Evolutionary conservation across 139 green algal genomes (phyloP).

Genomic region (Volvox reticuliferus): DNA sequence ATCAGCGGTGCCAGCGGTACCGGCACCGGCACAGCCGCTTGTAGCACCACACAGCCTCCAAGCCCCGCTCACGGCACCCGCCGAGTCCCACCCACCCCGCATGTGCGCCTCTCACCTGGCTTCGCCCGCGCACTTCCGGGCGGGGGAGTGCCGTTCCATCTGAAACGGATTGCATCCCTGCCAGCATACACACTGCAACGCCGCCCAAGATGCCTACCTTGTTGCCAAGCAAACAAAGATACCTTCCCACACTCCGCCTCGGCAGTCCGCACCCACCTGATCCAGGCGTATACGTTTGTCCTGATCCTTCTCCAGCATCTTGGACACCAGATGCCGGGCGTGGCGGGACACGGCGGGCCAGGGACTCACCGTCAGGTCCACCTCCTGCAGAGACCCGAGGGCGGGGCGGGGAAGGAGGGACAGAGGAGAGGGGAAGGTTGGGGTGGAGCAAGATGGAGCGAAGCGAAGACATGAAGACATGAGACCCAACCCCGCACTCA

Average conservation of each 20-base stretch:
- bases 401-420: background rate
- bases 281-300: background rate
- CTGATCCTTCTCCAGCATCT: slow-evolving; percentile 37
- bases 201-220: too few relatives aligned
- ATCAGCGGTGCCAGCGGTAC: too few relatives aligned
- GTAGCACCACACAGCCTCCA: too few relatives aligned
- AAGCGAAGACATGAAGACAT: background rate
- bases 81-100: too few relatives aligned
- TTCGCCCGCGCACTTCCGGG: too few relatives aligned
- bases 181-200: too few relatives aligned
- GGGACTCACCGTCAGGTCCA: slow-evolving; percentile 2
- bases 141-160: too few relatives aligned
- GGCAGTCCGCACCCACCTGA: background rate
- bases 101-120: too few relatives aligned
- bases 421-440: background rate
- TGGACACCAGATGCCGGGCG: slow-evolving; percentile 30
- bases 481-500: background rate
- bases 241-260: background rate
- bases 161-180: too few relatives aligned
- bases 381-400: background rate
- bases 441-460: background rate
- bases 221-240: too few relatives aligned
- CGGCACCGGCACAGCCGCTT: too few relatives aligned
- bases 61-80: too few relatives aligned
- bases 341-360: slow-evolving; percentile 32